These are phyloP conservation scores for Xylariaceae sp. DNA, from an alignment of 2,329 filamentous ascomycete genomes.

Conservation along the genomic window DNA sequence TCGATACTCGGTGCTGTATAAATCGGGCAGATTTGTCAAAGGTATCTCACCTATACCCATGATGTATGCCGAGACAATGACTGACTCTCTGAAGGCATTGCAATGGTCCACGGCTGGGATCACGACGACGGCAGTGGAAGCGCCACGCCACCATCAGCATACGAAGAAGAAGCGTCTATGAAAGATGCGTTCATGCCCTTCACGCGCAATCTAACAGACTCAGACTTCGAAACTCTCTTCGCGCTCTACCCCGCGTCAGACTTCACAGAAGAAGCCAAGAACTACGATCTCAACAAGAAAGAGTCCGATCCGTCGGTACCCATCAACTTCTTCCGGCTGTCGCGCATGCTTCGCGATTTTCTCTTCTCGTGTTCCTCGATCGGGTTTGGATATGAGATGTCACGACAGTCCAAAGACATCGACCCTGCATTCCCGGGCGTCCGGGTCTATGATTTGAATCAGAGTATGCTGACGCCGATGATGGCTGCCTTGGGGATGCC, in stretches of 20 bases:
- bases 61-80: no score
- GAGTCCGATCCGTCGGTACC: conserved; percentile 17
- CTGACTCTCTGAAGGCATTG: no score
- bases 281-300: conserved; percentile 18
- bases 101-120: conserved; percentile 25
- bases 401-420: conserved; percentile 11
- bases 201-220: conserved; percentile 20
- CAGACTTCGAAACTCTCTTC: conserved; percentile 24
- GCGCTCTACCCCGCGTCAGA: conserved; percentile 24
- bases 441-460: conserved; percentile 27
- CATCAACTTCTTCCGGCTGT: conserved; percentile 17
- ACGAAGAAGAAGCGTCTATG: conserved; percentile 24
- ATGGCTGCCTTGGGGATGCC: conserved; percentile 24
- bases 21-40: conserved; percentile 20
- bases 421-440: conserved; percentile 17
- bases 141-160: conserved; percentile 19
- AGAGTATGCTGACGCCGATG: conserved; percentile 26
- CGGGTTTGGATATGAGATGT: conserved; percentile 19
- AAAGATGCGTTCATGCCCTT: conserved; percentile 19
- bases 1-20: conserved; percentile 22
- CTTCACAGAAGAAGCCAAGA: conserved; percentile 20
- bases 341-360: conserved; percentile 19
- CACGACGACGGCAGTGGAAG: conserved; percentile 29
- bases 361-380: conserved; percentile 22
- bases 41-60: no score